Evolutionary conservation across 176 grass and related monocot species (phyloP), one percentile per base, ranked within the genome.

Genomic region (Stipa capillata): DNA sequence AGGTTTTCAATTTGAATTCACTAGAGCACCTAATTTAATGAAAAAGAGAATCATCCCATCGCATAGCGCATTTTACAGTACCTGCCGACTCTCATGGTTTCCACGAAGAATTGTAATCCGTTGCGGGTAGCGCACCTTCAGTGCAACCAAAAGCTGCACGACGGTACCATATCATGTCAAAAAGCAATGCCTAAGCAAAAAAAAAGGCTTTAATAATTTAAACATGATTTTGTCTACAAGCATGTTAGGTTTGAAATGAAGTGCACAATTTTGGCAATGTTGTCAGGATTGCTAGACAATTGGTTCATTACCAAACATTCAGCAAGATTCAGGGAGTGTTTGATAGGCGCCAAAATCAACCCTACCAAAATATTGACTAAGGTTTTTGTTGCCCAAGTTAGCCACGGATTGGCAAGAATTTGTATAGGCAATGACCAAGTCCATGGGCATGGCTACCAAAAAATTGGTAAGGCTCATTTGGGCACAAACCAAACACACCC

Each of bases 71-170:
- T 39, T 42, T 41, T 53, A 72, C 17, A 7, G 0, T 72, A 85
- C 83, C 90, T 97, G 93, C 55, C 93, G 85, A 72, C 93, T 97
- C 76, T 97, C 90, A 76, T 97, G 93, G 76, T 97, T 97, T 74
- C 93, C 93, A 84, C 93, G 87, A 44, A 97, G 90, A 44, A 97
- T 92, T 24, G 93, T 97, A 54, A 97, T 97, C 32, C 90, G 90
- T 6, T 92, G 90, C 35, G 93, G 87, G 79, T 93, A 90, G 5
- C 93, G 93, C 66, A 97, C 93, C 77, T 97, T 97, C 33, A 97
- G 84, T 63, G 90, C 85, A 73, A 97, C 93, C 90, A 97, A 89
- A 86, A 97, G 93, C 93, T 97, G 84, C 12, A 66, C 0, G 67
- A 73, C 60, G 5, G 25, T 24, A 62, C 31, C 48, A 42, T 13